These are phyloP conservation scores for Ustilaginoidea virens DNA, from an alignment of 2,329 filamentous ascomycete species.

Conservation along the genomic window DNA sequence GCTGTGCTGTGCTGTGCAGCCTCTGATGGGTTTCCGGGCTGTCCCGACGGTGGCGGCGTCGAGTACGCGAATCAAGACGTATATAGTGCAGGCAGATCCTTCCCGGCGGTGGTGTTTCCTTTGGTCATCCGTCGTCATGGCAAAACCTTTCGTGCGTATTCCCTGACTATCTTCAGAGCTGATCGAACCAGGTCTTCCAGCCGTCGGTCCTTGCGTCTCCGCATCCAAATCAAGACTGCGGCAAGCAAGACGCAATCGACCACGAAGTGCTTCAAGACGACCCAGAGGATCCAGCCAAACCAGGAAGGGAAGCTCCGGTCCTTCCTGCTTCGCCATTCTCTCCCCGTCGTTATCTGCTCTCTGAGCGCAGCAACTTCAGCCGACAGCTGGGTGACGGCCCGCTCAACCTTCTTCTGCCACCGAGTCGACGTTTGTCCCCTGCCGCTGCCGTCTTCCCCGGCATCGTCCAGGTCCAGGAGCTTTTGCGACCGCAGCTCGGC, in stretches of 20 bases:
- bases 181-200: constrained; percentile 61
- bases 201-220: constrained; percentile 52
- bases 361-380: constrained; percentile 83
- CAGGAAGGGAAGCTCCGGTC: constrained; percentile 52
- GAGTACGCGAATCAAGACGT: background rate
- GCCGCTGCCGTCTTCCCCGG: constrained; percentile 22
- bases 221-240: constrained; percentile 56
- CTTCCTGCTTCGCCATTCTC: constrained; percentile 53
- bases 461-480: constrained; percentile 29
- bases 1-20: no score
- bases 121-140: no score
- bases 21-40: no score
- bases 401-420: constrained; percentile 74
- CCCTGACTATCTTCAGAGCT: constrained; percentile 37
- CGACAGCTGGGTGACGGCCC: constrained; percentile 74
- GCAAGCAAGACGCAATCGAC: constrained; percentile 53
- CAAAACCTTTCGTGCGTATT: constrained; percentile 43
- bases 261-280: constrained; percentile 55
- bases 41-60: no score
- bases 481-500: constrained; percentile 39
- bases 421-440: constrained; percentile 29
- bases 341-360: constrained; percentile 71
- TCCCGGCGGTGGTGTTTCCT: no score
- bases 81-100: background rate
- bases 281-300: constrained; percentile 56